Percentiles rank a stretch among this genome's conserved stretches.
phyloP scores from a whole-genome alignment of 805 yeast species.

The Candida gorgasii region DNA sequence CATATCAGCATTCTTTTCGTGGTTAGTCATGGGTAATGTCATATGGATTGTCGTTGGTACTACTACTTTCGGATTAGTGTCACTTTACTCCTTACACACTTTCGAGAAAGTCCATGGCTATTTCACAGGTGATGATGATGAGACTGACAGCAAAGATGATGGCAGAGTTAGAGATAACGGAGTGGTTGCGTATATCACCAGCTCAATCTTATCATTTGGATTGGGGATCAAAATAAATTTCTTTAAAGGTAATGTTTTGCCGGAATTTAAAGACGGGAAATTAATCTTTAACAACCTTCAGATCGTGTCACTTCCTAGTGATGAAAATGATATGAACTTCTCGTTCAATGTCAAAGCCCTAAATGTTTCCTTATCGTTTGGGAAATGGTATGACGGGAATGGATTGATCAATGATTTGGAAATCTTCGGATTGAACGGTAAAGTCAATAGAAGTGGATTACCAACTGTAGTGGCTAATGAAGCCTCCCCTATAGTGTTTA shows the following conservation, averaged over 20 bases:
- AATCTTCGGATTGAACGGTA: constrained; percentile 49
- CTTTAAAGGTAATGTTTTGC: constrained; percentile 38
- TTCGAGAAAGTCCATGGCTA: constrained; percentile 27
- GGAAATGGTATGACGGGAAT: constrained; percentile 56
- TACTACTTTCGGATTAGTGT: constrained; percentile 52
- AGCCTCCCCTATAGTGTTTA: constrained; percentile 15
- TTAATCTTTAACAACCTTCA: constrained; percentile 45
- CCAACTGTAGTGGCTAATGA: constrained; percentile 7
- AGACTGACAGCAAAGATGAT: constrained; percentile 1
- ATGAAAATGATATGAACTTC: constrained; percentile 21
- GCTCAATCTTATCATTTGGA: constrained; percentile 40
- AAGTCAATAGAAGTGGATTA: constrained; percentile 19
- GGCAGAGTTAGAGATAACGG: constrained; percentile 23
- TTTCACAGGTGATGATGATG: constrained; percentile 20
- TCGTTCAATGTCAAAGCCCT: constrained; percentile 42
- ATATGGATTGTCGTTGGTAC: constrained; percentile 58
- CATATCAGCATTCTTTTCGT: constrained; percentile 54
- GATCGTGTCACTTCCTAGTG: constrained; percentile 17
- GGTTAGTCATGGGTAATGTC: constrained; percentile 58
- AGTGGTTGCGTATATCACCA: constrained; percentile 33
- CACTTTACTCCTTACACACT: constrained; percentile 46
- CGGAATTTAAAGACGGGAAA: constrained; percentile 52
- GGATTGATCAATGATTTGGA: constrained; percentile 53
- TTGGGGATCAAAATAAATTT: constrained; percentile 38
- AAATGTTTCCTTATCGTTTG: constrained; percentile 47